Percentiles rank a stretch among this genome's conserved stretches.
Evolutionary conservation across 208 protist genomes (phyloP).

Genomic region (Trypanosomatidae sp.): DNA sequence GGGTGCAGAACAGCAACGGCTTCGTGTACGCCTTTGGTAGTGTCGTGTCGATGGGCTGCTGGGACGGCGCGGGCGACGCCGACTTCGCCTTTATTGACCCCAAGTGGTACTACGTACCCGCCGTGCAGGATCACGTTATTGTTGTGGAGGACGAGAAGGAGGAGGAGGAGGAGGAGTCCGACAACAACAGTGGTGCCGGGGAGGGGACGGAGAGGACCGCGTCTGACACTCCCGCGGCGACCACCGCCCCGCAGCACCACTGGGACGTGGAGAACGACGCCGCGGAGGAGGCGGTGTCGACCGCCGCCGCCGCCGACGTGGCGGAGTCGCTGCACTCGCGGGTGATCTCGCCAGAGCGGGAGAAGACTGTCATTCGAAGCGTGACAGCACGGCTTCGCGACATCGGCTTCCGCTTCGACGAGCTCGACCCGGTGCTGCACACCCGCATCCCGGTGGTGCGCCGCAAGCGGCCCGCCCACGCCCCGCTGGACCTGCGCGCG

Average conservation of each 20-base stretch:
- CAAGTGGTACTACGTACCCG: conserved; percentile 1
- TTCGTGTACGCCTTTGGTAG: conserved; percentile 76
- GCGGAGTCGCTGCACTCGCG: too few relatives aligned
- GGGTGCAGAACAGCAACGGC: background rate
- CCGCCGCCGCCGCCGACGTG: background rate
- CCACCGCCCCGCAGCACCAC: background rate
- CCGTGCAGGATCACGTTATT: background rate
- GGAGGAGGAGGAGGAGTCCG: conserved; percentile 5
- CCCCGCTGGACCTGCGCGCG: conserved; percentile 4
- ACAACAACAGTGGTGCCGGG: background rate
- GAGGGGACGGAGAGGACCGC: too few relatives aligned
- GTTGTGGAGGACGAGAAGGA: background rate
- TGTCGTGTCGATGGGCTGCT: conserved; percentile 67
- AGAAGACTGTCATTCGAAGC: conserved; percentile 22
- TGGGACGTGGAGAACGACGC: background rate
- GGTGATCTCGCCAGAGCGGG: too few relatives aligned
- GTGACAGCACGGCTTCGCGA: conserved; percentile 36
- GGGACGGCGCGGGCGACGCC: conserved; percentile 76
- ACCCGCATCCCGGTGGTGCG: conserved; percentile 75
- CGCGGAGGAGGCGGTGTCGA: background rate
- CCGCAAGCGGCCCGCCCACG: conserved; percentile 30
- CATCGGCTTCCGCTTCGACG: conserved; percentile 61
- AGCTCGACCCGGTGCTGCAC: conserved; percentile 51
- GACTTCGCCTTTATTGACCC: conserved; percentile 65
- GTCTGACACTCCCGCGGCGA: background rate